Evolutionary conservation across 176 grass and related monocot species (phyloP).

Genomic region (Areca catechu): DNA sequence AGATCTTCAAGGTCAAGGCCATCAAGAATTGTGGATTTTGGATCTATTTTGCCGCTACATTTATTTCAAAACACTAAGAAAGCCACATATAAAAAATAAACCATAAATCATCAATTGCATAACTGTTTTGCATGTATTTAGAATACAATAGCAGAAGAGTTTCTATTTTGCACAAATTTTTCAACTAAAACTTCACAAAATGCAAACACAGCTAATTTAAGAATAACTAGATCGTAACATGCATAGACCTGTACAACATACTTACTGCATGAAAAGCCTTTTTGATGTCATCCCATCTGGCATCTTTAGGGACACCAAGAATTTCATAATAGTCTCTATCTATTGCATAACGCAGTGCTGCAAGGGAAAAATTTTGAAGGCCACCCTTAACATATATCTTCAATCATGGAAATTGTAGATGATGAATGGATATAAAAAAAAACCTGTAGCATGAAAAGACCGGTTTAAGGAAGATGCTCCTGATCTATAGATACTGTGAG

Average conservation of each 20-base stretch:
- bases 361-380: conserved; percentile 6
- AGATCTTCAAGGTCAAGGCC: too few relatives aligned
- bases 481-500: conserved; percentile 19
- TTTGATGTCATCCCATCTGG: conserved; percentile 75
- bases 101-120: too few relatives aligned
- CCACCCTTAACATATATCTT: not conserved
- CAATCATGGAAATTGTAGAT: not conserved
- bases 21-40: too few relatives aligned
- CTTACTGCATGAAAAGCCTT: conserved; percentile 89
- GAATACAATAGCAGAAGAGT: too few relatives aligned
- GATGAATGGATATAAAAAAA: conserved; percentile 4
- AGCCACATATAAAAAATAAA: too few relatives aligned
- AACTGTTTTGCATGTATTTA: too few relatives aligned
- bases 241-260: conserved; percentile 12
- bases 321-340: conserved; percentile 75
- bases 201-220: too few relatives aligned
- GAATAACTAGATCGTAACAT: too few relatives aligned
- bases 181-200: too few relatives aligned
- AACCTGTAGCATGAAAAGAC: conserved; percentile 84
- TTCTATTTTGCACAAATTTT: too few relatives aligned
- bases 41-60: too few relatives aligned
- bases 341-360: conserved; percentile 37
- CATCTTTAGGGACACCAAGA: conserved; percentile 75
- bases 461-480: conserved; percentile 31
- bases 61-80: too few relatives aligned